phyloP scores from a whole-genome alignment of 2,329 filamentous ascomycete species.

The Fusarium sambucinum region DNA sequence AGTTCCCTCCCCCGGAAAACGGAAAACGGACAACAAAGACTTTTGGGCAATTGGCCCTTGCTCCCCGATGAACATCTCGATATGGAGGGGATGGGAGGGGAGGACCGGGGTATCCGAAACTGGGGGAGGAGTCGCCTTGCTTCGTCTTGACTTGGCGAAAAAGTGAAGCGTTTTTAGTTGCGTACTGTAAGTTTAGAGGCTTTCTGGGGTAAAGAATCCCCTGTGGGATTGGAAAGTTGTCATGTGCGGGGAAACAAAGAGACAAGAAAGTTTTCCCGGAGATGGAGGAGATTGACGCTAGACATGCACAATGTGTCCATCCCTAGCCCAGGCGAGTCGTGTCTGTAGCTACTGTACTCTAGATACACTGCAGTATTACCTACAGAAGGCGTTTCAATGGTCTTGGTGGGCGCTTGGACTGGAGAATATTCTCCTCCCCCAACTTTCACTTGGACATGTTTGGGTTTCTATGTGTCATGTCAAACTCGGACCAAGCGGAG shows the following conservation, averaged over 20 bases:
- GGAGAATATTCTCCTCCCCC: conserved; percentile 2
- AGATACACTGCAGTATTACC: neutral
- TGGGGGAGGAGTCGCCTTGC: conserved; percentile 4
- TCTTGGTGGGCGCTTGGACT: conserved; percentile 1
- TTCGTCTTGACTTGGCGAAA: neutral
- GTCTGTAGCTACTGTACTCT: neutral
- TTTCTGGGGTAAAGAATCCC: conserved; percentile 26
- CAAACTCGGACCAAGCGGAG: conserved; percentile 8
- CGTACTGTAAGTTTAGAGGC: neutral
- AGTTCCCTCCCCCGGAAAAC: neutral
- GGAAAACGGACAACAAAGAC: neutral
- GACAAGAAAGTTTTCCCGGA: conserved; percentile 4
- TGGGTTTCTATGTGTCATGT: conserved; percentile 30
- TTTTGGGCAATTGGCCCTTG: neutral
- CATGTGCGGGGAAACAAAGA: conserved; percentile 17
- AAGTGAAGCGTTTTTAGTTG: conserved; percentile 1
- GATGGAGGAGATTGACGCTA: conserved; percentile 23
- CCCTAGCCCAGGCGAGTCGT: conserved; percentile 29
- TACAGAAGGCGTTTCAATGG: neutral
- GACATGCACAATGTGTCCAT: conserved; percentile 38
- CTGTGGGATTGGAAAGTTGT: neutral
- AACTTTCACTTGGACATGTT: conserved; percentile 2
- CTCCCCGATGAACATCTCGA: conserved; percentile 29
- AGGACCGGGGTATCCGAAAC: conserved; percentile 31
- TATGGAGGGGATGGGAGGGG: conserved; percentile 13